Conservation (phyloP, 768 basidiomycete genomes). For the Mycena rebaudengoi region DNA sequence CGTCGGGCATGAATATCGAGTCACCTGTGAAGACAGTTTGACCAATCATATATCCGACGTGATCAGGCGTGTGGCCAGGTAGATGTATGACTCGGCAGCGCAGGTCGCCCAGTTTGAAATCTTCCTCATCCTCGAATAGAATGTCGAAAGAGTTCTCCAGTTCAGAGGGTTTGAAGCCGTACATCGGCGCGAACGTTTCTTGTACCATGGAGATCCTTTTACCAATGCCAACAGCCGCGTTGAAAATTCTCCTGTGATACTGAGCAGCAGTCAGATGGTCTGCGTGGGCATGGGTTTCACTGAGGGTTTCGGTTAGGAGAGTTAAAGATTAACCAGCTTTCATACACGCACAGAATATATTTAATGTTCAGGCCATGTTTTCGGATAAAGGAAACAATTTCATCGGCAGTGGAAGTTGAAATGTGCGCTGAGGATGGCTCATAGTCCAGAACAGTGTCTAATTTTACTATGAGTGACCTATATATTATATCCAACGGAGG, state of each 20-base stretch:
- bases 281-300: slow-evolving; percentile 49
- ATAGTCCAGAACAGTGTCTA: slow-evolving; percentile 47
- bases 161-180: slow-evolving; percentile 35
- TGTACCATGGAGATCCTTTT: slow-evolving; percentile 44
- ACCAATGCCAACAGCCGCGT: slow-evolving; percentile 45
- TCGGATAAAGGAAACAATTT: slow-evolving; percentile 39
- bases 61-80: slow-evolving; percentile 49
- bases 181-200: slow-evolving; percentile 42
- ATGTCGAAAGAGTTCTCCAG: slow-evolving; percentile 42
- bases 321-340: not conserved
- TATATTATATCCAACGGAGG: too few species aligned
- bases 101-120: slow-evolving; percentile 40
- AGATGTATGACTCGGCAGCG: slow-evolving; percentile 43
- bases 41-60: slow-evolving; percentile 45
- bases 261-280: slow-evolving; percentile 49
- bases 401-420: slow-evolving; percentile 43
- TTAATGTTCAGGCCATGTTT: slow-evolving; percentile 38
- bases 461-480: too few species aligned
- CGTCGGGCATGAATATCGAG: slow-evolving; percentile 50
- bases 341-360: slow-evolving; percentile 46
- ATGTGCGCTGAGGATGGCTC: slow-evolving; percentile 39
- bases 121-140: slow-evolving; percentile 43
- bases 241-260: slow-evolving; percentile 40
- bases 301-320: slow-evolving; percentile 14
- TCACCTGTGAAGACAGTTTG: slow-evolving; percentile 48